phyloP scores from a whole-genome alignment of 1,284 basidiomycete genomes.

The Ustilago curta region DNA sequence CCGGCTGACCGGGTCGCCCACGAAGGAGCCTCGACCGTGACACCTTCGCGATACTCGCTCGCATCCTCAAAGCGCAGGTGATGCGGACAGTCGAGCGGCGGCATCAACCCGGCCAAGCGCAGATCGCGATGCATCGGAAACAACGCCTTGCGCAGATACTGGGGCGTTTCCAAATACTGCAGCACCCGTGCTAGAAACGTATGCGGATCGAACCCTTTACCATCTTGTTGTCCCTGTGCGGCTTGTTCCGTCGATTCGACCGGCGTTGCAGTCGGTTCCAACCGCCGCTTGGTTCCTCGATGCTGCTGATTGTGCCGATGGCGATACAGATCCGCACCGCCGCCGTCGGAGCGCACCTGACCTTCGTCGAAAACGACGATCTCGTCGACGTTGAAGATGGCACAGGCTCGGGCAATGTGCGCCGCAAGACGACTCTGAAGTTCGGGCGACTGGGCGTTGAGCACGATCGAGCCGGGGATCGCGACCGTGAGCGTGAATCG shows the following conservation, averaged over 20 bases:
- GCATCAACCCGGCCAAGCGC: constrained; percentile 66
- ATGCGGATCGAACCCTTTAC: constrained; percentile 53
- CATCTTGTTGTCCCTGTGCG: constrained; percentile 1
- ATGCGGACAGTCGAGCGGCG: constrained; percentile 68
- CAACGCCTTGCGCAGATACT: constrained; percentile 67
- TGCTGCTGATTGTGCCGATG: constrained; percentile 32
- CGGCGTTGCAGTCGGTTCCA: constrained; percentile 3
- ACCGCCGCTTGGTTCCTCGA: constrained; percentile 17
- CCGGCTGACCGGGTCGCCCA: constrained; percentile 27
- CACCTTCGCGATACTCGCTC: constrained; percentile 64
- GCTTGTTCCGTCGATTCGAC: neutral
- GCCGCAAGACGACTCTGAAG: constrained; percentile 64
- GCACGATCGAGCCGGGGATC: constrained; percentile 65
- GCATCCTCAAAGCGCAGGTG: constrained; percentile 66
- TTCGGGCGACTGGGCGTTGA: constrained; percentile 68
- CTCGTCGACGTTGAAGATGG: constrained; percentile 69
- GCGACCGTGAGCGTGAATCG: constrained; percentile 64
- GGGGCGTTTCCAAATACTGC: constrained; percentile 69
- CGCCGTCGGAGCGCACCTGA: constrained; percentile 17
- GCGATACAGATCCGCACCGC: constrained; percentile 27
- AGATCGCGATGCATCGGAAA: constrained; percentile 68
- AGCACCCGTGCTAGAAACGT: constrained; percentile 63
- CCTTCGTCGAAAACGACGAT: constrained; percentile 65
- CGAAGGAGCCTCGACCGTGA: constrained; percentile 49
- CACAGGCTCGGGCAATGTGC: constrained; percentile 67